A percentile compares a stretch with the other conserved stretches of the same genome.
phyloP scores from a whole-genome alignment of 371 early-diverging fungal species.

The Saksenaea oblongispora region DNA sequence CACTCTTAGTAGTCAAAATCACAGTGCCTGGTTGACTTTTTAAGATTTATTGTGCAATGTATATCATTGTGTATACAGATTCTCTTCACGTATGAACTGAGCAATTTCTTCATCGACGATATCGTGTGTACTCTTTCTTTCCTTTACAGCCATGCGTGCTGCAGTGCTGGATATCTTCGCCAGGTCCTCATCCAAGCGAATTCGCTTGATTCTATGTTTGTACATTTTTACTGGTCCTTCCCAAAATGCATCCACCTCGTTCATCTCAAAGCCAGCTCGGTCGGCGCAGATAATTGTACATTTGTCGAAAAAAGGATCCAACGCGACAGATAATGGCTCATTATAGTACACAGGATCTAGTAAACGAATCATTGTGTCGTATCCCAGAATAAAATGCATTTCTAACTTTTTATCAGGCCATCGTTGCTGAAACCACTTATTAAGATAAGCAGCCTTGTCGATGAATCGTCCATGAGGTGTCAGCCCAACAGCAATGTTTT shows the following conservation, averaged over 20 bases:
- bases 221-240: not conserved
- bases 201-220: slow-evolving; percentile 15
- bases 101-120: not conserved
- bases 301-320: slow-evolving; percentile 53
- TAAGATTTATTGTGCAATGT: too few species aligned
- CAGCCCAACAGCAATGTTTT: slow-evolving; percentile 46
- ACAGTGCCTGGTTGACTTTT: too few species aligned
- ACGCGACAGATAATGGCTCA: slow-evolving; percentile 25
- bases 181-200: slow-evolving; percentile 64
- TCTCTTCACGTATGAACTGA: not conserved
- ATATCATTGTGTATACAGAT: too few species aligned
- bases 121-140: not conserved
- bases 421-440: slow-evolving; percentile 7
- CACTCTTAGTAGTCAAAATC: too few species aligned
- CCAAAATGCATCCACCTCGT: slow-evolving; percentile 24
- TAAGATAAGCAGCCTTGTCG: slow-evolving; percentile 55
- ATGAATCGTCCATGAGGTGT: slow-evolving; percentile 60
- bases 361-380: slow-evolving; percentile 61
- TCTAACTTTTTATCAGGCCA: slow-evolving; percentile 21
- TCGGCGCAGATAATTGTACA: slow-evolving; percentile 52
- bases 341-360: slow-evolving; percentile 67
- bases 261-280: slow-evolving; percentile 30
- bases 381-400: slow-evolving; percentile 64
- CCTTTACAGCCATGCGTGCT: slow-evolving; percentile 67
- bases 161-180: not conserved